Evolutionary conservation across 2,329 filamentous ascomycete genomes (phyloP).

Genomic region (Coniochaeta hoffmannii): DNA sequence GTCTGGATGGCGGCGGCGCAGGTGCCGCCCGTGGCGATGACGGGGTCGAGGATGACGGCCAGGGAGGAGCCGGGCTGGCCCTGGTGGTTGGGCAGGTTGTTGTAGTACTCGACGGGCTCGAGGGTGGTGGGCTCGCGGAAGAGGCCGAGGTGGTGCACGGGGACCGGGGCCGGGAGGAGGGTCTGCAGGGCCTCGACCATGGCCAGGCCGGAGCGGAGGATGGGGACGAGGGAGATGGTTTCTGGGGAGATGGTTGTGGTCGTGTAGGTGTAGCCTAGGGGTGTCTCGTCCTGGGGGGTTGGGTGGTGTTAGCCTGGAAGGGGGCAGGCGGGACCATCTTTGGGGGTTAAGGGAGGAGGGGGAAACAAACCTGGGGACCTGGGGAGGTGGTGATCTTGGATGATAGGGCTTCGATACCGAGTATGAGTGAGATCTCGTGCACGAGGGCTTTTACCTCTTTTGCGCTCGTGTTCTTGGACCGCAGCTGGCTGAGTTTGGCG

Average conservation of each 20-base stretch:
- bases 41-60: slow-evolving; percentile 81
- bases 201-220: slow-evolving; percentile 82
- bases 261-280: slow-evolving; percentile 69
- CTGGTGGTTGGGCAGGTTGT: slow-evolving; percentile 77
- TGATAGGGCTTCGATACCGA: slow-evolving; percentile 75
- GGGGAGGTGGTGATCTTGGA: slow-evolving; percentile 48
- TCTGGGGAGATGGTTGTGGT: slow-evolving; percentile 55
- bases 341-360: slow-evolving; percentile 1
- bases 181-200: slow-evolving; percentile 86
- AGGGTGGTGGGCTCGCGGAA: slow-evolving; percentile 86
- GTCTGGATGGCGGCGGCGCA: slow-evolving; percentile 85
- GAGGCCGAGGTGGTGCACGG: slow-evolving; percentile 88
- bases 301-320: background rate
- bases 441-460: slow-evolving; percentile 75
- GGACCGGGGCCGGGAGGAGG: slow-evolving; percentile 71
- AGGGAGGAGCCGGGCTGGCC: slow-evolving; percentile 38
- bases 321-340: no score
- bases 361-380: slow-evolving; percentile 53
- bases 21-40: slow-evolving; percentile 91
- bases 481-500: slow-evolving; percentile 84
- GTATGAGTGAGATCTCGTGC: slow-evolving; percentile 77
- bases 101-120: slow-evolving; percentile 93
- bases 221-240: slow-evolving; percentile 76
- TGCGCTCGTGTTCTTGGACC: slow-evolving; percentile 61
- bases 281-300: slow-evolving; percentile 58